Conservation (phyloP, 2,329 filamentous ascomycete species). For the Calonectria fujianensis region DNA sequence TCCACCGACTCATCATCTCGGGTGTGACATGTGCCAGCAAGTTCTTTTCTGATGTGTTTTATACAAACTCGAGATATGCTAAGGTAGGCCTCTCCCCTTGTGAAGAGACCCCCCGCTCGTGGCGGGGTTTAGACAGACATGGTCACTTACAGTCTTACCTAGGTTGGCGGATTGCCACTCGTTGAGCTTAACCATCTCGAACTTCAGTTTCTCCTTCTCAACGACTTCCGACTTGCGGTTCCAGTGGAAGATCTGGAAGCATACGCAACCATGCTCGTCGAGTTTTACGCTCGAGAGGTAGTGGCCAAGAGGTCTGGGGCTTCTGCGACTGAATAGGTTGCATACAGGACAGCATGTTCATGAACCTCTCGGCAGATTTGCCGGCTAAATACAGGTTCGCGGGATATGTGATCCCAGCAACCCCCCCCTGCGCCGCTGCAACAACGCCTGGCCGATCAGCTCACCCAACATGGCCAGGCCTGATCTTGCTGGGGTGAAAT, state of each 20-base stretch:
- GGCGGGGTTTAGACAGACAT: background rate
- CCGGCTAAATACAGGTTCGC: constrained; percentile 4
- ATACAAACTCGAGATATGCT: constrained; percentile 98
- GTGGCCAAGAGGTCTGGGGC: constrained; percentile 64
- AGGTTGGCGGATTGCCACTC: constrained; percentile 96
- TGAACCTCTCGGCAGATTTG: constrained; percentile 22
- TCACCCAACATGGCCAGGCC: constrained; percentile 22
- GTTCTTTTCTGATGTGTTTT: constrained; percentile 99
- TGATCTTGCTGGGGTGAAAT: constrained; percentile 37
- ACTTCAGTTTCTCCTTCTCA: constrained; percentile 94
- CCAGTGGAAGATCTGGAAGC: constrained; percentile 96
- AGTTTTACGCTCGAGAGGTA: constrained; percentile 96
- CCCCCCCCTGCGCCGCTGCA: constrained; percentile 3
- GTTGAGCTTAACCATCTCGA: constrained; percentile 97
- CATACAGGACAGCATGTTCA: constrained; percentile 25
- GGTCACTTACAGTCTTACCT: constrained; percentile 41
- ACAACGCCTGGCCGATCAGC: constrained; percentile 10
- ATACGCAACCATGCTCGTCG: constrained; percentile 98
- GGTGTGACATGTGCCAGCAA: constrained; percentile 99
- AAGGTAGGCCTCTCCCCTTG: constrained; percentile 79
- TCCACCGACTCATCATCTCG: constrained; percentile 95
- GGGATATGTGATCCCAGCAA: background rate
- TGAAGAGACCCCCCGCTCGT: background rate
- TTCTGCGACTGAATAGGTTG: constrained; percentile 46
- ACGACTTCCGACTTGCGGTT: constrained; percentile 95